These are phyloP conservation scores for Ceratocystiopsis sp. DNA, from an alignment of 2,329 filamentous ascomycete species.

Conservation along the genomic window DNA sequence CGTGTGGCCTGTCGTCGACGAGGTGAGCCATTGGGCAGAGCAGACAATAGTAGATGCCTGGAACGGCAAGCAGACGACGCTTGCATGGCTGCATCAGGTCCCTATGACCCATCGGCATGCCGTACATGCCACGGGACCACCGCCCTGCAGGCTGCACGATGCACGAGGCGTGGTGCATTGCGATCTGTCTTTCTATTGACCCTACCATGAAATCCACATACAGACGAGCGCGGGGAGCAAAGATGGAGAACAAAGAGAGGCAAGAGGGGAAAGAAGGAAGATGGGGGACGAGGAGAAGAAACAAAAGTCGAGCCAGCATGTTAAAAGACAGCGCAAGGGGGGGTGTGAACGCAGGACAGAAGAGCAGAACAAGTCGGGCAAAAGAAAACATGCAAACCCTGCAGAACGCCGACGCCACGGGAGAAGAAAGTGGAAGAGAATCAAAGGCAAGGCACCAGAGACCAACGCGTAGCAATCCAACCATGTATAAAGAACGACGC, in stretches of 20 bases:
- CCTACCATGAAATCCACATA: too few species aligned
- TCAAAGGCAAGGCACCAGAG: neutral
- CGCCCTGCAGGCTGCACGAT: too few species aligned
- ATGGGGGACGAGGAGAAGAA: neutral
- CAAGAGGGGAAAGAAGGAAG: neutral
- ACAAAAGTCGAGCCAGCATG: neutral
- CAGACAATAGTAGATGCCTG: too few species aligned
- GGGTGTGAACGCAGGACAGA: too few species aligned
- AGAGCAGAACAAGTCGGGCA: too few species aligned
- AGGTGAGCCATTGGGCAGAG: too few species aligned
- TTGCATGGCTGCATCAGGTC: too few species aligned
- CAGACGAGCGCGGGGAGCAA: neutral
- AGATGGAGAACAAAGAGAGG: neutral
- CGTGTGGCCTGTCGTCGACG: too few species aligned
- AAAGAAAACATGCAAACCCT: neutral
- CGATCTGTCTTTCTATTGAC: neutral
- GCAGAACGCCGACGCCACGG: neutral
- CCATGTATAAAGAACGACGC: too few species aligned
- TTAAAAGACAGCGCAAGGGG: neutral
- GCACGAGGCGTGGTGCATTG: neutral
- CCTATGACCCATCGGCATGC: too few species aligned
- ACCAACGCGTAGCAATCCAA: neutral
- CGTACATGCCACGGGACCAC: too few species aligned
- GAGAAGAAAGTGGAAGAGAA: neutral
- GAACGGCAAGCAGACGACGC: too few species aligned